phyloP scores from a whole-genome alignment of 2,329 filamentous ascomycete species.

The Xylariaceae sp. region DNA sequence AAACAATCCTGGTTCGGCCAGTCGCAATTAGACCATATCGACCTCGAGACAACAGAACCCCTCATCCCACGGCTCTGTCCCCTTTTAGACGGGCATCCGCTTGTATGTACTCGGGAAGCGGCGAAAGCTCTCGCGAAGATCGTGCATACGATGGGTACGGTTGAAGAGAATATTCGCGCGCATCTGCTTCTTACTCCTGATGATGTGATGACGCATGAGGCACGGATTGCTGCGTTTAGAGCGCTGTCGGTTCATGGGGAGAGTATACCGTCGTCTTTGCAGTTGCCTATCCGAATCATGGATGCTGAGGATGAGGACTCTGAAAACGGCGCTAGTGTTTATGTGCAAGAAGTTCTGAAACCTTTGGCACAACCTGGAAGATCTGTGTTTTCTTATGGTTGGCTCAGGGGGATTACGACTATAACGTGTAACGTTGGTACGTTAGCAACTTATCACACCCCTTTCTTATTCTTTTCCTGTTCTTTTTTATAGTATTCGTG shows the following conservation, averaged over 20 bases:
- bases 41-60: slow-evolving; percentile 56
- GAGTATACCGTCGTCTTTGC: slow-evolving; percentile 33
- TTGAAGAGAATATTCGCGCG: slow-evolving; percentile 55
- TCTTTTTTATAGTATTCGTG: background rate
- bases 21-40: slow-evolving; percentile 59
- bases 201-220: slow-evolving; percentile 20
- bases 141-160: slow-evolving; percentile 57
- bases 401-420: slow-evolving; percentile 58
- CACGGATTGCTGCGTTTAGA: slow-evolving; percentile 31
- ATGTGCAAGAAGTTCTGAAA: slow-evolving; percentile 36
- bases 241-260: slow-evolving; percentile 34
- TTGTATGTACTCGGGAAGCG: slow-evolving; percentile 64
- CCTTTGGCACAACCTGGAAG: slow-evolving; percentile 45
- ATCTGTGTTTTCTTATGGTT: slow-evolving; percentile 68
- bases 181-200: slow-evolving; percentile 48
- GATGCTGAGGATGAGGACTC: slow-evolving; percentile 36
- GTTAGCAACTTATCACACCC: background rate
- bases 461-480: background rate
- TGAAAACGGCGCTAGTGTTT: slow-evolving; percentile 2
- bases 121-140: slow-evolving; percentile 62
- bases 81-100: slow-evolving; percentile 47
- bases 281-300: slow-evolving; percentile 55
- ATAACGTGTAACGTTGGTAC: slow-evolving; percentile 57
- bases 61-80: slow-evolving; percentile 59
- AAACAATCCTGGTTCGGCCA: slow-evolving; percentile 43